phyloP scores from a whole-genome alignment of 1,284 basidiomycete genomes.

The Ustilago bromivora region DNA sequence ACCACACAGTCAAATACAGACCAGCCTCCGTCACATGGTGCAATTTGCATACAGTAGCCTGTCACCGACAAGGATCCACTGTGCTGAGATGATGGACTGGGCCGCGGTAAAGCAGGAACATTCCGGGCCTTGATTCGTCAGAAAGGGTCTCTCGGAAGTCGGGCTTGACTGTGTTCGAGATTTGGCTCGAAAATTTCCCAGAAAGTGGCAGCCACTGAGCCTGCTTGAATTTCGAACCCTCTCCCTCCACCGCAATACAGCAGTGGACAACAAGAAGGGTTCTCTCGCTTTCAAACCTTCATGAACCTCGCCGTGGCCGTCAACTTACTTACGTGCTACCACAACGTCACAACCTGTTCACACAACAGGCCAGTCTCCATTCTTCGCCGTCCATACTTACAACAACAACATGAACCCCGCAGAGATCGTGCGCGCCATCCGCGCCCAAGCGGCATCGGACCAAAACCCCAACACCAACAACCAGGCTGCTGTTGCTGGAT shows the following conservation, averaged over 20 bases:
- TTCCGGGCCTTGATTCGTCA: slow-evolving; percentile 31
- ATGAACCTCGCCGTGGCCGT: background rate
- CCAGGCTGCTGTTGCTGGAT: slow-evolving; percentile 51
- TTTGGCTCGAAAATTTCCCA: slow-evolving; percentile 30
- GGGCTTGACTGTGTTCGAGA: slow-evolving; percentile 8
- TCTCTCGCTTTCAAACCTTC: background rate
- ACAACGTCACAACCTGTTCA: background rate
- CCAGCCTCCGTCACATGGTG: no score
- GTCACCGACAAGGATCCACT: no score
- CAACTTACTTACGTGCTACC: background rate
- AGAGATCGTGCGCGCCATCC: slow-evolving; percentile 46
- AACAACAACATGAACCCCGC: slow-evolving; percentile 29
- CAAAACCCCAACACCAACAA: slow-evolving; percentile 38
- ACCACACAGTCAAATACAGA: no score
- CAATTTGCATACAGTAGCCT: no score
- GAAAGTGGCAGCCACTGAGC: slow-evolving; percentile 7
- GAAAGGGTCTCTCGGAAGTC: slow-evolving; percentile 26
- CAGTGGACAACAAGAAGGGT: background rate
- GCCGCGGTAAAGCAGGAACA: background rate
- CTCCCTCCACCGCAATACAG: slow-evolving; percentile 25
- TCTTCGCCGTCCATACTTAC: no score
- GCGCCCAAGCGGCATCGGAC: slow-evolving; percentile 35
- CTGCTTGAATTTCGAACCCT: slow-evolving; percentile 29
- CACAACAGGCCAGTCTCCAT: background rate
- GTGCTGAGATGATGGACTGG: no score